Evolutionary conservation across 2,329 filamentous ascomycete species (phyloP), one percentile per base, ranked within the genome.

Genomic region (Fusarium bactridioides): DNA sequence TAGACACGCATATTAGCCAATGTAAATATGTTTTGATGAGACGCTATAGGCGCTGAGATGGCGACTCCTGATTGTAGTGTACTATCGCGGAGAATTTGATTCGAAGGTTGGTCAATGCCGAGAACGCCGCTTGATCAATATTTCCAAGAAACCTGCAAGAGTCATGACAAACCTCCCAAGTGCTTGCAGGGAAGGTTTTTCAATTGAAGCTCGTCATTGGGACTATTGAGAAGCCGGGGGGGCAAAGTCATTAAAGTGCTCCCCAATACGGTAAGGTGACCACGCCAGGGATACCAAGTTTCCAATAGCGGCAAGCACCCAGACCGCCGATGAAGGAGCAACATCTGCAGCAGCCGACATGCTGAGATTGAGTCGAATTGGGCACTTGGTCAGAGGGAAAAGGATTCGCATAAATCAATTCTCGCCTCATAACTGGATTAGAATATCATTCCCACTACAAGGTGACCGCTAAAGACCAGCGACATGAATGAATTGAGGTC

Each of bases 231-330:
- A 58, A 43, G 43, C 67, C 47, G 69, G 61, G 51, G 57, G 59
- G 61, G 55, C 70, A 44, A 64, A 40, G 58, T 73, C 59, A 73
- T 71, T 73, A 64, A 73, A 72, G 67, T 64, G 25, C 25, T 60
- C 35, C 71, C 59, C 40, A 50, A 74, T 69, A 7, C 31, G 70
- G 70, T 51, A 73, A 72, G 70, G 70, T 37, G 51, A 41, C 11
- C 16, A 41, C 33, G 25, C 56, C 33, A 65, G 53, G 31, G 23
- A 61, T 37, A 27, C 67, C 50, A 67, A 50, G 38, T 64, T 73
- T 67, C 59, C 67, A 71, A 65, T 72, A 74, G 70, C 56, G 67
- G 70, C 67, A 71, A 71, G 59, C 62, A 67, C 68, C 59, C 63
- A 73, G 71, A 68, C 70, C 62, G 51, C 71, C 47, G 31, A 65